Evolutionary conservation across 257 asterid genomes (phyloP), one percentile per base, ranked within the genome.

Genomic region (Paulownia fortunei): DNA sequence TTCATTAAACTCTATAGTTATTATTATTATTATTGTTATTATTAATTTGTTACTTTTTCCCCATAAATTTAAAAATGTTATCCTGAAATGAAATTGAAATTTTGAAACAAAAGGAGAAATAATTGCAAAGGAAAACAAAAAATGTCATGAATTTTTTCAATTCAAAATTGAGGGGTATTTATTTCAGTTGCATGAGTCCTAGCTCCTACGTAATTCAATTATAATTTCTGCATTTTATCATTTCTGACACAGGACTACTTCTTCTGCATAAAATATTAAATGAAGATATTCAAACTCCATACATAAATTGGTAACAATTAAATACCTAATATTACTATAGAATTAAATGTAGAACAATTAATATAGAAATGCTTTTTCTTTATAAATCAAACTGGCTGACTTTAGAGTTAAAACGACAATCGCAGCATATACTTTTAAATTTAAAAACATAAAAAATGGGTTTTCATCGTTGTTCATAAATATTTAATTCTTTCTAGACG

Each of bases 101-200:
- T 32, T 58, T 32, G 37, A 66, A 27, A 19, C 10, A 16, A 18
- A 59, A 46, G 11, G 41, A 23, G 73, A 68, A 23, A 68, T 46
- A 26, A 0, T 42, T 68, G 41, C 59, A 70, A 54, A 26, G 74
- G 80, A 23, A 66, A 56, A 73, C 56, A 54, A 80, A 73, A 73
- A 80, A 65, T 73, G 79, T 13, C 46, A 66, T 9, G 46, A 55
- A 65, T n/a, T n/a, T n/a, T 65, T 66, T 80, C 56, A 73, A 73
- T 62, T 79, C 59, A 68, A 80, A 79, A 54, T 5, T 44, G 42
- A 55, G 34, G 37, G 30, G 15, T 66, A 80, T 73, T 73, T 32
- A 66, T 42, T 65, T 73, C 56, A 73, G 23, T 66, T 64, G 69
- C 47, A 67, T 80, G 77, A 67, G 64, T 30, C 63, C 70, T 55